Evolutionary conservation across 192 early-diverging fungal species (phyloP).

Genomic region (Chytriomyces confervae): DNA sequence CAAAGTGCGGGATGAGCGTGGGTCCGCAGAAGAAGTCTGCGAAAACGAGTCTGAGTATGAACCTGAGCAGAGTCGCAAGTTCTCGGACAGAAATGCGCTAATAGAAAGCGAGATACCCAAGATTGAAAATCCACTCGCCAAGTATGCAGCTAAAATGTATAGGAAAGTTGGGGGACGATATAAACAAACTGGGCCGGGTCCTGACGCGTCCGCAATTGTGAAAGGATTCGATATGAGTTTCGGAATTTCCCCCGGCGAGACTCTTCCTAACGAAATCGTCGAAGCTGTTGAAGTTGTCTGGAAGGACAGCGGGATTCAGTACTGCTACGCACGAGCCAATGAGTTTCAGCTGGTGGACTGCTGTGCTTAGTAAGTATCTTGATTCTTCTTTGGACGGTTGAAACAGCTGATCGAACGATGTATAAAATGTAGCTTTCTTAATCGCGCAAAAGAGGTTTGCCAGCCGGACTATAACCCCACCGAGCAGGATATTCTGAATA

Average conservation of each 20-base stretch:
- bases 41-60: slow-evolving; percentile 11
- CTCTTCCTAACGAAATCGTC: slow-evolving; percentile 33
- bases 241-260: slow-evolving; percentile 51
- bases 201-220: slow-evolving; percentile 40
- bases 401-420: no score
- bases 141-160: slow-evolving; percentile 20
- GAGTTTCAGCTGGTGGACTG: slow-evolving; percentile 57
- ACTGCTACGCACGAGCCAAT: slow-evolving; percentile 44
- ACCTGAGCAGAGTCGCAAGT: not conserved
- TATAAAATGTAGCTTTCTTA: slow-evolving; percentile 77
- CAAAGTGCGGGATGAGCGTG: slow-evolving; percentile 26
- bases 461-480: slow-evolving; percentile 62
- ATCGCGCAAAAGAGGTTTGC: slow-evolving; percentile 75
- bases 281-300: slow-evolving; percentile 40
- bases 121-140: slow-evolving; percentile 67
- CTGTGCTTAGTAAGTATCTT: slow-evolving; percentile 48
- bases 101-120: slow-evolving; percentile 73
- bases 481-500: slow-evolving; percentile 71
- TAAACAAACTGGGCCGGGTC: slow-evolving; percentile 13
- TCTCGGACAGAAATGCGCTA: not conserved
- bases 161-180: not conserved
- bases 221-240: slow-evolving; percentile 49
- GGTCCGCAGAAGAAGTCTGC: slow-evolving; percentile 6
- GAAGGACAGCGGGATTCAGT: slow-evolving; percentile 50
- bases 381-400: slow-evolving; percentile 6